These are phyloP conservation scores for Sphagnurus paluster DNA, from an alignment of 1,284 basidiomycete genomes.

Conservation along the genomic window DNA sequence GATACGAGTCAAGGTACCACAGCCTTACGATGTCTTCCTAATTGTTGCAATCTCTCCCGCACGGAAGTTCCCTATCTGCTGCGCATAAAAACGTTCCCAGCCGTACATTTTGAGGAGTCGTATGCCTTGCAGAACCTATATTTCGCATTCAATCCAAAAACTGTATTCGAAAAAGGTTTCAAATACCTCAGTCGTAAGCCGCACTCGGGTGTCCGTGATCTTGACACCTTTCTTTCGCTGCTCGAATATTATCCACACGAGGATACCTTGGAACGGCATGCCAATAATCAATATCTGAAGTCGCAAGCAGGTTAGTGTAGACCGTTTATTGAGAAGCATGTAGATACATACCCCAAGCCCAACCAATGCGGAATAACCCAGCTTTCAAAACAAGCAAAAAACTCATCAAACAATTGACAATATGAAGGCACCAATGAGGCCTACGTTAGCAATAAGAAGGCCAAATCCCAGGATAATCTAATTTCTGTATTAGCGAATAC, in stretches of 20 bases:
- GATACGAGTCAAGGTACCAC: neutral
- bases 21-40: conserved; percentile 48
- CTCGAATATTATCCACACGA: conserved; percentile 64
- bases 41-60: conserved; percentile 53
- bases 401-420: conserved; percentile 1
- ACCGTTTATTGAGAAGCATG: conserved; percentile 3
- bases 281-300: conserved; percentile 51
- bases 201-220: conserved; percentile 71
- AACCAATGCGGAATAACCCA: conserved; percentile 70
- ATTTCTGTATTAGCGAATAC: conserved; percentile 11
- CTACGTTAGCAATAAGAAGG: conserved; percentile 62
- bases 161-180: neutral
- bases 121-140: conserved; percentile 62
- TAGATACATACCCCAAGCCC: conserved; percentile 57
- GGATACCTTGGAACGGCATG: conserved; percentile 63
- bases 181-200: conserved; percentile 59
- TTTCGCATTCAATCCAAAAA: neutral
- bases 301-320: neutral
- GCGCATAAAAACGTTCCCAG: conserved; percentile 64
- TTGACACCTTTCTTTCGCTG: conserved; percentile 67
- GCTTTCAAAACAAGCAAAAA: conserved; percentile 32
- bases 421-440: conserved; percentile 4
- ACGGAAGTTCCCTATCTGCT: conserved; percentile 52
- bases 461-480: conserved; percentile 63
- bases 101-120: conserved; percentile 62